phyloP scores from a whole-genome alignment of 2,329 filamentous ascomycete genomes.

The Epichloe gansuensis region DNA sequence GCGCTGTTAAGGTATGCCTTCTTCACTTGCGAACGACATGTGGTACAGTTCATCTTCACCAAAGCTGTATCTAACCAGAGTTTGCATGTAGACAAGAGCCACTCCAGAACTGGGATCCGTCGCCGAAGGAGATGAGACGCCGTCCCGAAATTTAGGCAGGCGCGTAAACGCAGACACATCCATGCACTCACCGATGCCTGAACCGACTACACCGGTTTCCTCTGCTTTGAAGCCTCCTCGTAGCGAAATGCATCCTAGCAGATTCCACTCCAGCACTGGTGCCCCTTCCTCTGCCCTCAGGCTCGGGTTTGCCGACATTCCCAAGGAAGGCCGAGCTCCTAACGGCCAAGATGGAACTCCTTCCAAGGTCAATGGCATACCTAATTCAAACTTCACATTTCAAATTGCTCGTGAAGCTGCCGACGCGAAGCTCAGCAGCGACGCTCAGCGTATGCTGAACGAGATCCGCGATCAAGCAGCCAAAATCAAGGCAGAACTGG shows the following conservation, averaged over 20 bases:
- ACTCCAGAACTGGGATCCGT: conserved; percentile 28
- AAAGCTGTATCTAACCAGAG: conserved; percentile 1
- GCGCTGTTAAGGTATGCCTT: conserved; percentile 23
- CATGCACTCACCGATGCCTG: conserved; percentile 25
- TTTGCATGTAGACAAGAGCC: conserved; percentile 16
- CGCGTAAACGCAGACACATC: conserved; percentile 13
- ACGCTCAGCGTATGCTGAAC: conserved; percentile 48
- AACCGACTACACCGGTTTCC: conserved; percentile 47
- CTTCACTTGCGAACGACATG: conserved; percentile 5
- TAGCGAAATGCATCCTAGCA: conserved; percentile 86
- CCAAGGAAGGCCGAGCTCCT: conserved; percentile 28
- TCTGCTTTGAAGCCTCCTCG: conserved; percentile 57
- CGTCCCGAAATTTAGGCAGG: conserved; percentile 15
- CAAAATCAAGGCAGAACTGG: conserved; percentile 57
- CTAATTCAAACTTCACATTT: conserved; percentile 55
- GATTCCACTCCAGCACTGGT: conserved; percentile 63
- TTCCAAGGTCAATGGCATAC: conserved; percentile 40
- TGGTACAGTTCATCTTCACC: neutral
- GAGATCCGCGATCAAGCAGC: conserved; percentile 62
- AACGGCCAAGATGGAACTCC: conserved; percentile 40
- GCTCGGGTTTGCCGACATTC: conserved; percentile 71
- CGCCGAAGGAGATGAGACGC: conserved; percentile 30
- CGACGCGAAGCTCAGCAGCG: conserved; percentile 46
- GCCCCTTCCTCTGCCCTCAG: conserved; percentile 68
- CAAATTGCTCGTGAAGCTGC: conserved; percentile 45